Conservation (phyloP, 1,139 yeast species). For the Sugiyamaella xylanicola region DNA sequence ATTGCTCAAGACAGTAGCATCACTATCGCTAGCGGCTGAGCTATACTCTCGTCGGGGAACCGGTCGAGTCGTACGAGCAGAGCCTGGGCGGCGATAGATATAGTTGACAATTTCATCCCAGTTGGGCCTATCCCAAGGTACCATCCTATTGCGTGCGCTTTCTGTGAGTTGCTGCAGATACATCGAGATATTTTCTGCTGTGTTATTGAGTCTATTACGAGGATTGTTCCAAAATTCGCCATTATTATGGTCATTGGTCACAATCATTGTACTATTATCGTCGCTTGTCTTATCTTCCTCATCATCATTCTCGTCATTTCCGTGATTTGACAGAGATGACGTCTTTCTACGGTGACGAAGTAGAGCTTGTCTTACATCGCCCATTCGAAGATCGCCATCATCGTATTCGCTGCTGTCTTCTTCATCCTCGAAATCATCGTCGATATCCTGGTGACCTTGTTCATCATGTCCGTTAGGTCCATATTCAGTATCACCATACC, state of each 20-base stretch:
- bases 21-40: slow-evolving; percentile 31
- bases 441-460: neutral
- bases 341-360: slow-evolving; percentile 11
- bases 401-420: slow-evolving; percentile 21
- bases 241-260: slow-evolving; percentile 37
- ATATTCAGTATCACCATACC: slow-evolving; percentile 7
- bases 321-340: neutral
- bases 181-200: slow-evolving; percentile 33
- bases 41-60: slow-evolving; percentile 2
- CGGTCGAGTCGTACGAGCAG: neutral
- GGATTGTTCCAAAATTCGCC: slow-evolving; percentile 18
- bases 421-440: slow-evolving; percentile 12
- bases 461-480: slow-evolving; percentile 12
- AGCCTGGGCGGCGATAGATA: slow-evolving; percentile 25
- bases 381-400: slow-evolving; percentile 23
- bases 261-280: slow-evolving; percentile 38
- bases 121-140: slow-evolving; percentile 32
- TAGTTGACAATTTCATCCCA: slow-evolving; percentile 36
- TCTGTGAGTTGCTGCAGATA: slow-evolving; percentile 31
- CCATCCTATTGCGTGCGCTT: slow-evolving; percentile 32
- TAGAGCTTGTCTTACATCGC: slow-evolving; percentile 19
- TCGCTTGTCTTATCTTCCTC: neutral
- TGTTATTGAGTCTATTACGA: slow-evolving; percentile 21
- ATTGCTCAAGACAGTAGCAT: slow-evolving; percentile 23
- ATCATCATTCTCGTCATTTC: neutral